Conservation (phyloP, 225 moss, liverwort and hornwort genomes). For the Polytrichum formosum region DNA sequence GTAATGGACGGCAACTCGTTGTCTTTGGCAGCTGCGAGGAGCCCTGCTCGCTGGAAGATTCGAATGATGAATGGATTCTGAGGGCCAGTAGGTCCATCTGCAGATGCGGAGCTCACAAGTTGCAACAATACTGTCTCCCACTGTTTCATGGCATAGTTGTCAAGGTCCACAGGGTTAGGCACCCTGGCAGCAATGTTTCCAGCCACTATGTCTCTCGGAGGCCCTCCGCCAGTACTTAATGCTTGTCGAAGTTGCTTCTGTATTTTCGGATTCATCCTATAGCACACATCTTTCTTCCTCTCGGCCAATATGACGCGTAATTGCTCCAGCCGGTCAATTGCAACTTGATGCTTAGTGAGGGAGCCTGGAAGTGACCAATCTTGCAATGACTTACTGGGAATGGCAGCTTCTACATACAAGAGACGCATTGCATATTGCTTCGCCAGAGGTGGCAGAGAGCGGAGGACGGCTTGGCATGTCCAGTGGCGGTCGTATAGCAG, state of each 20-base stretch:
- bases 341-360: slow-evolving; percentile 72
- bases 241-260: slow-evolving; percentile 83
- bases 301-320: slow-evolving; percentile 71
- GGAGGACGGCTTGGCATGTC: slow-evolving; percentile 84
- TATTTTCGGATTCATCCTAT: slow-evolving; percentile 74
- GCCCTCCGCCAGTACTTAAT: slow-evolving; percentile 74
- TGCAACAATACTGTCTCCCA: slow-evolving; percentile 91
- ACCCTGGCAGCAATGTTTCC: slow-evolving; percentile 69
- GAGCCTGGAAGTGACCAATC: slow-evolving; percentile 79
- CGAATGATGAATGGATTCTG: slow-evolving; percentile 62
- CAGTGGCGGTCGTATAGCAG: slow-evolving; percentile 76
- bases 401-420: slow-evolving; percentile 61
- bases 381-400: slow-evolving; percentile 68
- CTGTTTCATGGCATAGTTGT: slow-evolving; percentile 74
- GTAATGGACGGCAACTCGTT: slow-evolving; percentile 72
- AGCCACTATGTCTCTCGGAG: slow-evolving; percentile 69
- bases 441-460: slow-evolving; percentile 79
- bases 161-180: slow-evolving; percentile 65
- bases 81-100: slow-evolving; percentile 58
- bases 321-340: slow-evolving; percentile 77
- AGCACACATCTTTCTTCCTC: slow-evolving; percentile 76
- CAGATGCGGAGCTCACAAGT: slow-evolving; percentile 74
- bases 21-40: slow-evolving; percentile 54
- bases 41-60: slow-evolving; percentile 83
- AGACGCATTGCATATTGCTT: slow-evolving; percentile 89